Base-by-base conservation (phyloP, 805 yeast species). In the Metschnikowia lunata region DNA sequence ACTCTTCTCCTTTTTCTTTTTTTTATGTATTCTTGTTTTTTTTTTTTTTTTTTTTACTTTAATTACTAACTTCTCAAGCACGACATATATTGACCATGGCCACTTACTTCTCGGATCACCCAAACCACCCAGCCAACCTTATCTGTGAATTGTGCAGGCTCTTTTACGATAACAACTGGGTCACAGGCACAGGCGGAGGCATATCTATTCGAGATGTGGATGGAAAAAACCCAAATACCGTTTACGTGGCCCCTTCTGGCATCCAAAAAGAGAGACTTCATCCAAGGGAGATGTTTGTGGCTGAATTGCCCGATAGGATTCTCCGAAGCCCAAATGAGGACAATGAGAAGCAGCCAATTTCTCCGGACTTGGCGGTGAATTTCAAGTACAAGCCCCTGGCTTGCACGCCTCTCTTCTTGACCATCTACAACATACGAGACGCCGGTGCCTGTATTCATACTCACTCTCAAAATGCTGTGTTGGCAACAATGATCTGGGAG, bases 151-250 rank as follows among this genome's bases (percentile, higher is more conserved):
- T 90, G 28, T 89, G 97, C 61, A 71, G 78, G 40, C 67, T 76
- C 13, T 88, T 91, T 60, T 91, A 85, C 61, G 72, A 78, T 53
- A 84, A 85, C 58, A 84, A 86, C 40, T 89, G 97, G 96, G 91
- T 88, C 54, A 83, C 96, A 0, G 97, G 97, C 3, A 91, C 98
- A 1, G 97, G 96, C 3, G 98, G 97, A 29, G 97, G 97, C 3
- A 83, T 91, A 55, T 85, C 95, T 29, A 83, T 90, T 39, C 66
- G 83, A 43, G 72, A 78, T 39, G 58, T 55, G 11, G 73, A 76
- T 2, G 75, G 73, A 1, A 40, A 34, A 10, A 66, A 68, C 43
- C 69, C 69, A 13, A 72, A 79, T 48, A 56, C 68, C 15, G 78
- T 87, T 13, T 90, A 76, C 61, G 75, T 90, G 34, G 95, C 97